Evolutionary conservation across 331 rosid species (phyloP).

Genomic region (Phaseolus coccineus): DNA sequence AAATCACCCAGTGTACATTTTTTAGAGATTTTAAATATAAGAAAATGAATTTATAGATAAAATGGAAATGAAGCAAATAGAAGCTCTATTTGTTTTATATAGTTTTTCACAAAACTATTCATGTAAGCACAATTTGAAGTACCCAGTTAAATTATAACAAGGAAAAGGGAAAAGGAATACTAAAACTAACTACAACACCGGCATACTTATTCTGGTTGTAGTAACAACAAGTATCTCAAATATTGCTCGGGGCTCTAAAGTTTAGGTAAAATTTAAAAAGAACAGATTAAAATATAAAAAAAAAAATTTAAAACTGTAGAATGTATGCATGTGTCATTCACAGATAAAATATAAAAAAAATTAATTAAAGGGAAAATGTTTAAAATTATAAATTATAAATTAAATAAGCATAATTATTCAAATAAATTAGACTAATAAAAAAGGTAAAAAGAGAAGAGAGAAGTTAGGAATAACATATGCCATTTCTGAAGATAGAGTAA

Average conservation of each 20-base stretch:
- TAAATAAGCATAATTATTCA: background rate
- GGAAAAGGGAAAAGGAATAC: background rate
- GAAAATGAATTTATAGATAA: background rate
- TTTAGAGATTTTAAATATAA: background rate
- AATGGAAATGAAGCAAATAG: background rate
- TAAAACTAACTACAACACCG: background rate
- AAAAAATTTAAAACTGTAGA: background rate
- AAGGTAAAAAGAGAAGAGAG: background rate
- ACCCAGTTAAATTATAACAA: background rate
- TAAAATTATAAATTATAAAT: background rate
- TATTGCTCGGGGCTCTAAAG: background rate
- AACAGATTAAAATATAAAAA: background rate
- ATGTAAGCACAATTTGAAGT: background rate
- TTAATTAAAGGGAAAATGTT: background rate
- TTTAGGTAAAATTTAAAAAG: background rate
- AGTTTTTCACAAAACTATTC: background rate
- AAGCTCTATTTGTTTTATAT: background rate
- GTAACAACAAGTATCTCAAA: constrained; percentile 2
- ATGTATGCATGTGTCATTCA: background rate
- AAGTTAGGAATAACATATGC: background rate
- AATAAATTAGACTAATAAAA: background rate
- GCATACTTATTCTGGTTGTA: background rate
- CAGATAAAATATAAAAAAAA: background rate
- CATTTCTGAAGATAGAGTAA: background rate
- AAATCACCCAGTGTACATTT: background rate